Evolutionary conservation across 2,329 filamentous ascomycete genomes (phyloP).

Genomic region (Mollisiaceae sp.): DNA sequence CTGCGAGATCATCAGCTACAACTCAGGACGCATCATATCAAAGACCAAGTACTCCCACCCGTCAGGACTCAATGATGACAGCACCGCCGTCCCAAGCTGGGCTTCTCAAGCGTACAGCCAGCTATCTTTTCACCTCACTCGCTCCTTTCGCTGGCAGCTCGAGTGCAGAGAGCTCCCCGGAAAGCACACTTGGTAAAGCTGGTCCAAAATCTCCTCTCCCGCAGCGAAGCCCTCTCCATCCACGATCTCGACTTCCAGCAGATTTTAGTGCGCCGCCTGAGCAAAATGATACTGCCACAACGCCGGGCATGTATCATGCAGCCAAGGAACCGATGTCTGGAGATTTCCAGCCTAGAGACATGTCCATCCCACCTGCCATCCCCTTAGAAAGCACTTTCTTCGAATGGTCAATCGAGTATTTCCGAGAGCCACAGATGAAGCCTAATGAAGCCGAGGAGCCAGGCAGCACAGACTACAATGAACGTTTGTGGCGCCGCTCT

Average conservation of each 20-base stretch:
- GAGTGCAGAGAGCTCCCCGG: slow-evolving; percentile 38
- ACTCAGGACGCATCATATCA: slow-evolving; percentile 35
- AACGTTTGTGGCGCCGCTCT: slow-evolving; percentile 87
- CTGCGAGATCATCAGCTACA: slow-evolving; percentile 52
- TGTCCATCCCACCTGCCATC: slow-evolving; percentile 64
- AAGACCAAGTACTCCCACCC: slow-evolving; percentile 40
- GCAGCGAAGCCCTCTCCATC: slow-evolving; percentile 37
- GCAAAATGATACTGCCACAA: slow-evolving; percentile 71
- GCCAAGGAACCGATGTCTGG: slow-evolving; percentile 82
- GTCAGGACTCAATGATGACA: slow-evolving; percentile 36
- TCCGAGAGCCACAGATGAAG: slow-evolving; percentile 98
- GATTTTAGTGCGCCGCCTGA: slow-evolving; percentile 70
- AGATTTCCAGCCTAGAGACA: slow-evolving; percentile 68
- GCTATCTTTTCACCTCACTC: slow-evolving; percentile 60
- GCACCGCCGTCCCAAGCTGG: slow-evolving; percentile 61
- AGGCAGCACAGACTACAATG: slow-evolving; percentile 94
- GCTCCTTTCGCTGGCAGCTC: slow-evolving; percentile 51
- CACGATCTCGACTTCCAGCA: slow-evolving; percentile 52
- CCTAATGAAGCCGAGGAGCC: slow-evolving; percentile 94
- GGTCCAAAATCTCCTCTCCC: slow-evolving; percentile 36
- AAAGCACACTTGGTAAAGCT: slow-evolving; percentile 31
- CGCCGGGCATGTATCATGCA: slow-evolving; percentile 73
- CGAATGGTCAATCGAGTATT: slow-evolving; percentile 97
- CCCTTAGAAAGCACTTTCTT: slow-evolving; percentile 85
- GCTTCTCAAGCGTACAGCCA: slow-evolving; percentile 67